phyloP scores from a whole-genome alignment of 352 stramenopile genomes.

The Thalassiosira hispida region DNA sequence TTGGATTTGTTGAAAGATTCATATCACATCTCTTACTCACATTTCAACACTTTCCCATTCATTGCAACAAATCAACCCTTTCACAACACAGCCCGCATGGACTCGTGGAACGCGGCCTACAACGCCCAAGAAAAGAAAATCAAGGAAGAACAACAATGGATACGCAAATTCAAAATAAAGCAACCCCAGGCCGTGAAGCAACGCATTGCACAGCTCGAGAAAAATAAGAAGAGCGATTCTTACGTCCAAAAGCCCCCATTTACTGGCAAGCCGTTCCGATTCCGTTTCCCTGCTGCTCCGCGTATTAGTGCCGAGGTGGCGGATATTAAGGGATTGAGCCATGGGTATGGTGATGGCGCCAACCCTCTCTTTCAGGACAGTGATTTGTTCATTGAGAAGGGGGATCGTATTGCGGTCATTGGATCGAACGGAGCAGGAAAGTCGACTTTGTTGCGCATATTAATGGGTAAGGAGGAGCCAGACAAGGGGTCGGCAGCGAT shows the following conservation, averaged over 20 bases:
- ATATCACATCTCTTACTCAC: not conserved
- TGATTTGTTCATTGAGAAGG: conserved; percentile 93
- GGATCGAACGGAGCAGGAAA: conserved; percentile 98
- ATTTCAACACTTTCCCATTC: not conserved
- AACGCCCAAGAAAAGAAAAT: conserved; percentile 91
- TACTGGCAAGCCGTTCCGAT: conserved; percentile 84
- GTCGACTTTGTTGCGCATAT: conserved; percentile 95
- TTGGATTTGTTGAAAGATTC: conserved; percentile 1
- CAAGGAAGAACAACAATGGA: conserved; percentile 87
- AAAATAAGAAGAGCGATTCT: conserved; percentile 86
- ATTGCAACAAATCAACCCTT: not conserved
- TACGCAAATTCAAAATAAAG: conserved; percentile 85
- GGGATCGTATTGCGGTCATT: conserved; percentile 96
- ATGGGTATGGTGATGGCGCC: conserved; percentile 81
- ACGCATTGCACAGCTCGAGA: conserved; percentile 88
- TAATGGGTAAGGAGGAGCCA: conserved; percentile 90
- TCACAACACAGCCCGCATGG: conserved; percentile 62
- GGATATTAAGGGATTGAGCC: conserved; percentile 73
- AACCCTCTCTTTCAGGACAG: conserved; percentile 92
- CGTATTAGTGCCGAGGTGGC: conserved; percentile 90
- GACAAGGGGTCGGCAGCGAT: conserved; percentile 74
- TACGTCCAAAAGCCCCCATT: conserved; percentile 89
- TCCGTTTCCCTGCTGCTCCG: conserved; percentile 91
- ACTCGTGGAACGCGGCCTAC: conserved; percentile 86
- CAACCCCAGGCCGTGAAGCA: conserved; percentile 83